These are phyloP conservation scores for Hordeum pubiflorum DNA, from an alignment of 202 grass and related monocot genomes.

Conservation along the genomic window DNA sequence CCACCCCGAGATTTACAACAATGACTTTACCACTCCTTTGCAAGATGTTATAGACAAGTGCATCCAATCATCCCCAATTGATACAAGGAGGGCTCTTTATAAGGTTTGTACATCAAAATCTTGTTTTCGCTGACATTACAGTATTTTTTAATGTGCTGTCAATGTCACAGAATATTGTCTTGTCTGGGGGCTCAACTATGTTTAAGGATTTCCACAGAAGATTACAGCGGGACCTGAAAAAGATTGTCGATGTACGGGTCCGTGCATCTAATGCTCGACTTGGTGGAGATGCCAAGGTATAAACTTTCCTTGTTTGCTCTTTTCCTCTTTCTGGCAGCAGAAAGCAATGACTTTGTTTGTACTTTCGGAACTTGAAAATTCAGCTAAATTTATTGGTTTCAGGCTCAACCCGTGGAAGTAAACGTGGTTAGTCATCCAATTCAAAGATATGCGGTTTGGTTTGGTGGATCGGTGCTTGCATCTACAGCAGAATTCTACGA, in stretches of 20 bases:
- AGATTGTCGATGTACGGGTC: slow-evolving; percentile 91
- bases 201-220: slow-evolving; percentile 99
- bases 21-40: slow-evolving; percentile 70
- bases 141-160: slow-evolving; percentile 19
- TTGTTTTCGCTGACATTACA: slow-evolving; percentile 1
- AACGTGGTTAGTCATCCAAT: slow-evolving; percentile 93
- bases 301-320: slow-evolving; percentile 14
- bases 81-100: slow-evolving; percentile 89
- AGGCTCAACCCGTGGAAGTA: slow-evolving; percentile 97
- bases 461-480: slow-evolving; percentile 97
- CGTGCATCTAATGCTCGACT: slow-evolving; percentile 46
- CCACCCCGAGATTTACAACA: slow-evolving; percentile 88
- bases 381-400: slow-evolving; percentile 14
- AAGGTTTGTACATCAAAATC: slow-evolving; percentile 48
- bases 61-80: slow-evolving; percentile 96
- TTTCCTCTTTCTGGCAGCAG: slow-evolving; percentile 3
- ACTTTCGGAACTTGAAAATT: neutral
- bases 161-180: slow-evolving; percentile 81
- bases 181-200: slow-evolving; percentile 97
- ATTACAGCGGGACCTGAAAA: slow-evolving; percentile 92
- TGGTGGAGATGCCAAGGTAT: slow-evolving; percentile 67
- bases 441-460: slow-evolving; percentile 97
- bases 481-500: slow-evolving; percentile 91
- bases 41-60: slow-evolving; percentile 84
- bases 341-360: neutral